Evolutionary conservation across 192 early-diverging fungal species (phyloP).

Genomic region (Coemansia sp.): DNA sequence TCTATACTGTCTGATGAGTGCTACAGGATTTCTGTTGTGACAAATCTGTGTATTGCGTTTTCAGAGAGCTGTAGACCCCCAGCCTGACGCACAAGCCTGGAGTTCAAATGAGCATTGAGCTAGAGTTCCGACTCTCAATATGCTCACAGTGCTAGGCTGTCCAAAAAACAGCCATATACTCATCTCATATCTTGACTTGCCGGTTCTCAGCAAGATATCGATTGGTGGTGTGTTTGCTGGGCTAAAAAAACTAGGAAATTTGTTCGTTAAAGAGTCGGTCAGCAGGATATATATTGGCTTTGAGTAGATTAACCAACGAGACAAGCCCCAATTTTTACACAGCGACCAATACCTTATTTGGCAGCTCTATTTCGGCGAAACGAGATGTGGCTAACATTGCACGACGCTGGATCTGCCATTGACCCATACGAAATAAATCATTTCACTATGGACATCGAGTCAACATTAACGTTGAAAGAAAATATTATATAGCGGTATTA

Average conservation of each 20-base stretch:
- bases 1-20: background rate
- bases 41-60: background rate
- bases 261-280: background rate
- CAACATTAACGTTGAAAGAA: no score
- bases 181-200: background rate
- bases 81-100: background rate
- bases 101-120: background rate
- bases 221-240: background rate
- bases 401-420: no score
- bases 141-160: background rate
- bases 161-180: background rate
- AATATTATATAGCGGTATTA: no score
- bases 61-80: background rate
- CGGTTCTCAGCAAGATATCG: background rate
- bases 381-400: background rate
- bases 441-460: no score
- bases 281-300: background rate
- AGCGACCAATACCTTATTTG: no score
- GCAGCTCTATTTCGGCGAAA: no score
- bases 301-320: no score
- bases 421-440: no score
- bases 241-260: background rate
- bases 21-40: background rate
- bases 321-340: no score
- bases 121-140: background rate